phyloP scores from a whole-genome alignment of 2,329 filamentous ascomycete species.

The Corynespora cassiicola region DNA sequence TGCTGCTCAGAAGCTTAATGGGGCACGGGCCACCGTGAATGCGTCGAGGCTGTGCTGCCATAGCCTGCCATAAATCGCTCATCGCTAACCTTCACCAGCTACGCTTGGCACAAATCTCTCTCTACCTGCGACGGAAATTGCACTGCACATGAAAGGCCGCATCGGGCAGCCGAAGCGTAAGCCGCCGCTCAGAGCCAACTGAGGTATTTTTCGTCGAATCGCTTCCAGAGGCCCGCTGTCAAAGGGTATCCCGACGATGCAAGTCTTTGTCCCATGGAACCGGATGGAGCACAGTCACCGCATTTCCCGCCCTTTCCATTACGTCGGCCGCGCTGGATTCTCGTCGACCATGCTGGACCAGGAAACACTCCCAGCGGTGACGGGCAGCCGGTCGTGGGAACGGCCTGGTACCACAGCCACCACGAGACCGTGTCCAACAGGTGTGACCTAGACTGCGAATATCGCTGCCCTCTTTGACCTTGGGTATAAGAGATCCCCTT shows the following conservation, averaged over 20 bases:
- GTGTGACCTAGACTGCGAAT: background rate
- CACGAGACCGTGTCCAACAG: too few relatives aligned
- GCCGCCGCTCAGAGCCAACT: background rate
- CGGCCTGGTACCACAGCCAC: background rate
- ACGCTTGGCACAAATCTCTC: constrained; percentile 3
- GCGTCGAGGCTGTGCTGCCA: constrained; percentile 12
- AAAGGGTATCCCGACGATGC: too few relatives aligned
- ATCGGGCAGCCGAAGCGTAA: background rate
- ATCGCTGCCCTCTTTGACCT: too few relatives aligned
- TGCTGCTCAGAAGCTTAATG: too few relatives aligned
- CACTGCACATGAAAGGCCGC: constrained; percentile 16
- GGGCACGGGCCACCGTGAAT: background rate
- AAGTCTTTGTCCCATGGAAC: constrained; percentile 4
- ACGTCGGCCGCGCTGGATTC: background rate
- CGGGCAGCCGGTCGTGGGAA: background rate
- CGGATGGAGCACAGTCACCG: constrained; percentile 1
- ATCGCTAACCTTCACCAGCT: constrained; percentile 16
- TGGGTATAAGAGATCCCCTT: too few relatives aligned
- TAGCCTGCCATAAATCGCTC: constrained; percentile 14
- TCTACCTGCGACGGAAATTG: constrained; percentile 15
- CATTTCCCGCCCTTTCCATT: constrained; percentile 8
- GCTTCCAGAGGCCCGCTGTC: constrained; percentile 5
- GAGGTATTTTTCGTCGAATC: constrained; percentile 19
- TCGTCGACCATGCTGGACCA: too few relatives aligned
- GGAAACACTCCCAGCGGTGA: too few relatives aligned